Evolutionary conservation across 345 rosid genomes (phyloP).

Genomic region (Acer yangbiense): DNA sequence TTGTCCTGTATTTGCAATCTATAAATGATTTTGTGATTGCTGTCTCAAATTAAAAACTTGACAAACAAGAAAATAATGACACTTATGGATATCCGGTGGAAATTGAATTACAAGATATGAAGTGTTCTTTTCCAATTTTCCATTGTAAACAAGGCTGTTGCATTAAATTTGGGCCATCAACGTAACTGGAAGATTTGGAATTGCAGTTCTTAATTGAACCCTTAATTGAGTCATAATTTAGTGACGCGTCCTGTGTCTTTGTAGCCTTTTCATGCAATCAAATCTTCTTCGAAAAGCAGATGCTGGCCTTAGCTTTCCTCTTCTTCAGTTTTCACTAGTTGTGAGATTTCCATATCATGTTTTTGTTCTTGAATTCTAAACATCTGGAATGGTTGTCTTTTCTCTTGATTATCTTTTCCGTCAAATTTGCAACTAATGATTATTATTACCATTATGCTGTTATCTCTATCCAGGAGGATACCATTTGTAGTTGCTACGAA

Average conservation of each 20-base stretch:
- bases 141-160: background rate
- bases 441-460: background rate
- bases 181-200: background rate
- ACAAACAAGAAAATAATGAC: background rate
- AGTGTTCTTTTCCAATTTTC: background rate
- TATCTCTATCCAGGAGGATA: conserved; percentile 65
- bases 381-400: background rate
- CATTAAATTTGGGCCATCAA: background rate
- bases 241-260: background rate
- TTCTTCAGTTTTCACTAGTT: background rate
- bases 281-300: background rate
- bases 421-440: background rate
- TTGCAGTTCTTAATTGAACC: background rate
- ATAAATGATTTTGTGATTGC: background rate
- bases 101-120: background rate
- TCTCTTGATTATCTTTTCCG: background rate
- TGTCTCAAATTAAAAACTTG: conserved; percentile 2
- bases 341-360: background rate
- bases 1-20: background rate
- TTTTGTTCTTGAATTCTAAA: background rate
- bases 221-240: background rate
- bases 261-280: background rate
- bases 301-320: background rate
- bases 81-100: background rate
- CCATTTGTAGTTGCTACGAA: conserved; percentile 80